A percentile compares a stretch with the other conserved stretches of the same genome.
phyloP scores from a whole-genome alignment of 805 yeast species.

The Barnettozyma botsteinii region DNA sequence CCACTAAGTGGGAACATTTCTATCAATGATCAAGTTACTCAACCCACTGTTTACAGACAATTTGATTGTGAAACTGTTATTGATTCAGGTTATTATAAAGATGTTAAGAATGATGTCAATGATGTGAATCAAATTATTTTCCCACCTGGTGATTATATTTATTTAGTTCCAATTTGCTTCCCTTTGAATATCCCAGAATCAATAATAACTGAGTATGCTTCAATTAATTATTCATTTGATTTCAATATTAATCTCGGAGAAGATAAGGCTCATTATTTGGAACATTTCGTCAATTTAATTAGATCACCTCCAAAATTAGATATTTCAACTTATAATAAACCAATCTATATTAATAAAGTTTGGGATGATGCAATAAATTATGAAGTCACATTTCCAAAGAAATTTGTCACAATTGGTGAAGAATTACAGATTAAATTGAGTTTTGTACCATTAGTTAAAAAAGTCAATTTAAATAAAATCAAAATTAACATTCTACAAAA shows the following conservation, averaged over 20 bases:
- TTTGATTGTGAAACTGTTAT: background rate
- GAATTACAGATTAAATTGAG: slow-evolving; percentile 51
- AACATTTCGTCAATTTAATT: slow-evolving; percentile 30
- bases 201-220: slow-evolving; percentile 44
- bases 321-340: slow-evolving; percentile 48
- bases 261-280: slow-evolving; percentile 21
- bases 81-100: slow-evolving; percentile 5
- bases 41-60: background rate
- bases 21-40: background rate
- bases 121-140: slow-evolving; percentile 10
- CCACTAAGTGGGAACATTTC: background rate
- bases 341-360: slow-evolving; percentile 66
- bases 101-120: background rate
- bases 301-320: slow-evolving; percentile 38
- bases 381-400: slow-evolving; percentile 65
- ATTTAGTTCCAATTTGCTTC: slow-evolving; percentile 55
- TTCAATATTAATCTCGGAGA: slow-evolving; percentile 5
- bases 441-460: slow-evolving; percentile 59
- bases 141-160: slow-evolving; percentile 67
- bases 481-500: slow-evolving; percentile 63
- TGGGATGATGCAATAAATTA: slow-evolving; percentile 72
- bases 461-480: slow-evolving; percentile 55
- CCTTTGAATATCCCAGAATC: slow-evolving; percentile 63
- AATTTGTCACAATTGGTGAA: slow-evolving; percentile 60
- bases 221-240: slow-evolving; percentile 29